Evolutionary conservation across 352 stramenopile species (phyloP), one percentile per base, ranked within the genome.

Genomic region (Hyphochytrium catenoides): DNA sequence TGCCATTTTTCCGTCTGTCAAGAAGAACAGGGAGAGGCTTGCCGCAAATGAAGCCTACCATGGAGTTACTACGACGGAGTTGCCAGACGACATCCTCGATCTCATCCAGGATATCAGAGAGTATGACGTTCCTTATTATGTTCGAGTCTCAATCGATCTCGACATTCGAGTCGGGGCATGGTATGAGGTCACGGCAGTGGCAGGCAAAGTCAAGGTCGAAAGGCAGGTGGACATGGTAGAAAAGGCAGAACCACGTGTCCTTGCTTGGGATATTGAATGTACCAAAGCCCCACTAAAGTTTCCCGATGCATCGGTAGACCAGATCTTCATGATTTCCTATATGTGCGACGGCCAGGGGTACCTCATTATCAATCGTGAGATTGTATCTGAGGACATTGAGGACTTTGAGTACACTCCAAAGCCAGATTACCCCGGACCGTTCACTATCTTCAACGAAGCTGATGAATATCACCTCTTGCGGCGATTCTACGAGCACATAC

Each of bases 401-500:
- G 83, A 96, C 52, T 99, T 99, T 52, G 90, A 98, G 60, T 99
- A 98, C 45, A 97, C 88, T 6, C 91, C 91, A 0, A 96, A 96
- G 45, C 61, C 69, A 9, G 69, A 69, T 20, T 79, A 78, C 29
- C 62, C 60, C 0, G 78, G 79, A 9, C 85, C 86, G 7, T 99
- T 99, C 47, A 59, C 79, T 8, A 84, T 97, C 18, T 93, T 96
- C 38, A 99, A 99, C 47, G 84, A 95, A 47, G 42, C 52, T 1
- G 68, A 81, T 37, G 75, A 94, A 39, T 52, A 71, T 34, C 50
- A 55, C 14, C 33, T 87, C 22, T 52, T 95, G 5, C 58, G 63
- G 6, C 59, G 69, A 4, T 95, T 94, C 42, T 77, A 93, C 20
- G 50, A 70, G 4, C 83, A 95, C 33, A 69, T 90, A 29, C 52